A percentile compares a stretch with the other conserved stretches of the same genome.
phyloP scores from a whole-genome alignment of 2,329 filamentous ascomycete species.

The Clarireedia monteithiana region DNA sequence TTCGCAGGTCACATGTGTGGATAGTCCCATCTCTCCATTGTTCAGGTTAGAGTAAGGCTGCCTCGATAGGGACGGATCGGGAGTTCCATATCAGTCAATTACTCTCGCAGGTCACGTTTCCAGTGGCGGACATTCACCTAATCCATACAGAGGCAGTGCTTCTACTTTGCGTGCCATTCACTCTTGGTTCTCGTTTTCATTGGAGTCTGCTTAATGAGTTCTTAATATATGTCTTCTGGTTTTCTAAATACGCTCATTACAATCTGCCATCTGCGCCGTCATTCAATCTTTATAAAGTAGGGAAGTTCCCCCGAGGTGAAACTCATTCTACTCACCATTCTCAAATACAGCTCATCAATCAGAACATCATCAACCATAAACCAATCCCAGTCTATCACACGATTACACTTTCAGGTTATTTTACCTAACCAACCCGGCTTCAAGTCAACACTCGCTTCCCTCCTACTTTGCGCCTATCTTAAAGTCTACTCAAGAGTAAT shows the following conservation, averaged over 20 bases:
- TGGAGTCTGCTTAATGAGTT: background rate
- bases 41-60: constrained; percentile 15
- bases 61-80: constrained; percentile 11
- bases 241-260: background rate
- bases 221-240: constrained; percentile 14
- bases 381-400: background rate
- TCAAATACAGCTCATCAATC: background rate
- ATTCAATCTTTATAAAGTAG: constrained; percentile 6
- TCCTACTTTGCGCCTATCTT: background rate
- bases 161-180: constrained; percentile 11
- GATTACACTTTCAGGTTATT: background rate
- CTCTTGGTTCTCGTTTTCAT: background rate
- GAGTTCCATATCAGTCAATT: constrained; percentile 2
- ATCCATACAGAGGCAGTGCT: constrained; percentile 24
- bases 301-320: background rate
- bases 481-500: background rate
- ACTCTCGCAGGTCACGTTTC: constrained; percentile 18
- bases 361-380: background rate
- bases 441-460: background rate
- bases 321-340: constrained; percentile 1
- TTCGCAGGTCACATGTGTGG: constrained; percentile 14
- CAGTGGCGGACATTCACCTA: constrained; percentile 17
- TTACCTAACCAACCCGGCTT: background rate
- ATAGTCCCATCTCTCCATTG: constrained; percentile 14
- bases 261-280: background rate